phyloP scores from a whole-genome alignment of 1,139 yeast genomes.

The Saccharomyces pastorianus region DNA sequence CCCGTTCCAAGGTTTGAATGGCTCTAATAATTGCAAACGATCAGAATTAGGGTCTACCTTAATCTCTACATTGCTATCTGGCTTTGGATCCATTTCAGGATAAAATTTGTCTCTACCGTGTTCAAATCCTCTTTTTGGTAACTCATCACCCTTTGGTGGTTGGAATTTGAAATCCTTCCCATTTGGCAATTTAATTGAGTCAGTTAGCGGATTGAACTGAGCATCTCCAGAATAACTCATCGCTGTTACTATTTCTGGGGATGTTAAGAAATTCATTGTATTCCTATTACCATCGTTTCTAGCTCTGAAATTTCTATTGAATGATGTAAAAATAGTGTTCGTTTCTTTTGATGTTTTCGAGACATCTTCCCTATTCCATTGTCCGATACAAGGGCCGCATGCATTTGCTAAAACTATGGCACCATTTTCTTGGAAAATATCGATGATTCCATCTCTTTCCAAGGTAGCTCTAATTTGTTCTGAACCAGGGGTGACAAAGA shows the following conservation, averaged over 20 bases:
- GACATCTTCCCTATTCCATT: constrained; percentile 81
- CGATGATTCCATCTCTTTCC: constrained; percentile 84
- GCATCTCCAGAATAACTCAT: constrained; percentile 90
- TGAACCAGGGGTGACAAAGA: constrained; percentile 96
- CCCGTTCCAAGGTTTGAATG: constrained; percentile 80
- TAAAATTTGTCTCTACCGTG: constrained; percentile 76
- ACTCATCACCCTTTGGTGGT: constrained; percentile 73
- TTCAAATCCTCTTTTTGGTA: constrained; percentile 74
- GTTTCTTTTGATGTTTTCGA: constrained; percentile 55
- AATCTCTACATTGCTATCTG: constrained; percentile 60
- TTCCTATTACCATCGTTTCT: constrained; percentile 97
- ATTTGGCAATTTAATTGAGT: constrained; percentile 53
- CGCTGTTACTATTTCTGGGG: constrained; percentile 95
- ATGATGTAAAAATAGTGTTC: constrained; percentile 88
- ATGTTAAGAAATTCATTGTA: constrained; percentile 92
- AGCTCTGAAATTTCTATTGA: constrained; percentile 93
- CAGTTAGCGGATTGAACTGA: constrained; percentile 80
- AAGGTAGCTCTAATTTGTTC: constrained; percentile 97
- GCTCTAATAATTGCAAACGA: constrained; percentile 77
- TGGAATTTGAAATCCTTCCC: constrained; percentile 68
- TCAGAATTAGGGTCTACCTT: constrained; percentile 72
- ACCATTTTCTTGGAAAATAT: constrained; percentile 74
- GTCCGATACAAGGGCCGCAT: constrained; percentile 98
- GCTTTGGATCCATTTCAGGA: constrained; percentile 73
- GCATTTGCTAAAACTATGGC: constrained; percentile 93